Base-by-base conservation (phyloP, 208 protist genomes). In the Leishmania aethiopica region DNA sequence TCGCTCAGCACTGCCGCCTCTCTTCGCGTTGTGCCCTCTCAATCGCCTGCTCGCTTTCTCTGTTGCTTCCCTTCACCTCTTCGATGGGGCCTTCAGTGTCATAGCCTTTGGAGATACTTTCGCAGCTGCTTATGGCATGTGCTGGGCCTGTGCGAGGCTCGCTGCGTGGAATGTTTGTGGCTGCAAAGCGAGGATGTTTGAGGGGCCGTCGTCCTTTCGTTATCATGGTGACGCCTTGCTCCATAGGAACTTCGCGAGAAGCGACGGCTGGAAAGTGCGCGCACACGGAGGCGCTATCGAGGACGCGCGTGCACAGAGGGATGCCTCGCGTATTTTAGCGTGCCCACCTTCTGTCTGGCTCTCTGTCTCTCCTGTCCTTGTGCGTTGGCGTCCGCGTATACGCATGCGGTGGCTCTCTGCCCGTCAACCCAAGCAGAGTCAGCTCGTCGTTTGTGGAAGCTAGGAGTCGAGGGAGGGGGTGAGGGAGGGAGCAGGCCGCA, bases 171-270 rank as follows among this genome's bases (percentile, higher is more conserved):
- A 32, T 67, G 13, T 37, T 49, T 22, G 6, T 59, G 28, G 25
- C 2, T 77, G 81, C 35, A 15, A 62, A 82, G 73, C 75, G 51
- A 75, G 62, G 70, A 77, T 88, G 75, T 88, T 84, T 85, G 80
- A 84, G 82, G 77, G 40, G 53, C 19, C 47, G 45, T 49, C 28
- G 37, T 75, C 17, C 51, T 3, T 86, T 25, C 28, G 42, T 11
- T 82, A 51, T 71, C 57, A 83, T 87, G 78, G 82, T 67, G 75
- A 72, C 62, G 47, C 79, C 66, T 70, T 72, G 78, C 69, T 79
- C 85, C 77, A 91, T 91, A 91, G 88, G 88, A 91, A 82, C 71
- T 85, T 77, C 82, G 88, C 85, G 49, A 91, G 88, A 91, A n/a
- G 10, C 10, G 25, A 47, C 42, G 45, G n/a, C 3, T 32, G 25